A percentile compares a stretch with the other conserved stretches of the same genome.
phyloP scores from a whole-genome alignment of 345 rosid genomes.

The Reutealis trisperma region DNA sequence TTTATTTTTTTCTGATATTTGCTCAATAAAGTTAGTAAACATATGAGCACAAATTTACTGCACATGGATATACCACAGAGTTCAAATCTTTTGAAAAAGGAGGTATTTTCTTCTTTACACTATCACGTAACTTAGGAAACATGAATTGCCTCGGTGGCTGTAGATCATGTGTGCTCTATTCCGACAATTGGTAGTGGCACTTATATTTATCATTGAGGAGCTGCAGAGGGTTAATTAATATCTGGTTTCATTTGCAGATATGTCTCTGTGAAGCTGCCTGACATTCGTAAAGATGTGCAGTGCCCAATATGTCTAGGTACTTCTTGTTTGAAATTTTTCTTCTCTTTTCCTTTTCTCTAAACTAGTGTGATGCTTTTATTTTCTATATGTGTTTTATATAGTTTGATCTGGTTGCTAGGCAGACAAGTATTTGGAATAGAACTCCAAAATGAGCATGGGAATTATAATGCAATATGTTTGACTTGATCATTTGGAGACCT shows the following conservation, averaged over 20 bases:
- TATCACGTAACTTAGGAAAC: neutral
- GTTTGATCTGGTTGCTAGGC: neutral
- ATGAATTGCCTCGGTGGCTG: neutral
- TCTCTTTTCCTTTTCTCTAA: neutral
- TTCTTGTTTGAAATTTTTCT: conserved; percentile 18
- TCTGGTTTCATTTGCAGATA: conserved; percentile 55
- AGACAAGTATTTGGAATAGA: neutral
- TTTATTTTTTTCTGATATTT: too few species aligned
- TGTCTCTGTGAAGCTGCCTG: conserved; percentile 60
- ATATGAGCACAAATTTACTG: neutral
- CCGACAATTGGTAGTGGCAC: neutral
- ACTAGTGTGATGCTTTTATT: neutral
- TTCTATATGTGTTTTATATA: neutral
- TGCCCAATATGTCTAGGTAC: conserved; percentile 96
- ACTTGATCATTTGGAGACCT: neutral
- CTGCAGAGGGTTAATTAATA: conserved; percentile 6
- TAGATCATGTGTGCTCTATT: neutral
- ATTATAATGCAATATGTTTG: neutral
- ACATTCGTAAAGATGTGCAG: conserved; percentile 77
- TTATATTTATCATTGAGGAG: neutral
- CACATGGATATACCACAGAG: neutral
- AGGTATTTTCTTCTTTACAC: neutral
- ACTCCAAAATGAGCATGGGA: neutral
- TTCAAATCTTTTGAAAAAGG: neutral
- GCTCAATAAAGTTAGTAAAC: neutral